A percentile compares a stretch with the other conserved stretches of the same genome.
These are phyloP conservation scores for Apodospora peruviana DNA, from an alignment of 495 filamentous ascomycete genomes.

Conservation along the genomic window DNA sequence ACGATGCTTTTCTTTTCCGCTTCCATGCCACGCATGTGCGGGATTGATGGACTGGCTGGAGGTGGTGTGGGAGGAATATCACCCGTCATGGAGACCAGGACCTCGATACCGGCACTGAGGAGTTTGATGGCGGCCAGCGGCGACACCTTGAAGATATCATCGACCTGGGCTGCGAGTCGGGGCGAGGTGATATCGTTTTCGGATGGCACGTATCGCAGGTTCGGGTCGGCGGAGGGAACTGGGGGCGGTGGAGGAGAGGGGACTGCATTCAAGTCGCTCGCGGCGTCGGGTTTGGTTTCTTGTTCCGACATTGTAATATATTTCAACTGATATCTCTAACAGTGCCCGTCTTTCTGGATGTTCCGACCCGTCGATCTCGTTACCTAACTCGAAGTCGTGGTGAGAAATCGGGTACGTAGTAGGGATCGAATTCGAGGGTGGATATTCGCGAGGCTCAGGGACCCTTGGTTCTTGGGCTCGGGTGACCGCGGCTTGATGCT, in stretches of 20 bases:
- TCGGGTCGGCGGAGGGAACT: conserved; percentile 43
- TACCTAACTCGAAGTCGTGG: too few species aligned
- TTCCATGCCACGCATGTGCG: conserved; percentile 54
- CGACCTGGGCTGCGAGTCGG: conserved; percentile 21
- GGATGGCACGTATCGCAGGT: conserved; percentile 21
- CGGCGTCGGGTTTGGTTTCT: conserved; percentile 5
- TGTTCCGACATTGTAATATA: conserved; percentile 7
- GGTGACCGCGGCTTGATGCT: neutral
- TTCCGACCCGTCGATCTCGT: too few species aligned
- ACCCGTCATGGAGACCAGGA: conserved; percentile 63
- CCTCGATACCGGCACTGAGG: conserved; percentile 65
- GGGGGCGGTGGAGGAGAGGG: conserved; percentile 42
- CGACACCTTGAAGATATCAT: conserved; percentile 66
- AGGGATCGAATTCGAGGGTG: too few species aligned
- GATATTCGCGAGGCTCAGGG: neutral
- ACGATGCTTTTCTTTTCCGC: conserved; percentile 53
- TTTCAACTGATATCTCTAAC: neutral
- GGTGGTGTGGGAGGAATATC: conserved; percentile 73
- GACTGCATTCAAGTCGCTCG: conserved; percentile 14
- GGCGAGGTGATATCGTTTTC: conserved; percentile 23
- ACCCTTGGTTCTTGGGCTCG: neutral
- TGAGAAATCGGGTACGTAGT: too few species aligned
- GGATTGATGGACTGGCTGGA: conserved; percentile 51
- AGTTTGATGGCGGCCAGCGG: conserved; percentile 75
- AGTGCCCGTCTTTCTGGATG: neutral